Evolutionary conservation across 2,329 filamentous ascomycete genomes (phyloP).

Genomic region (Paracoccidioides brasiliensis): DNA sequence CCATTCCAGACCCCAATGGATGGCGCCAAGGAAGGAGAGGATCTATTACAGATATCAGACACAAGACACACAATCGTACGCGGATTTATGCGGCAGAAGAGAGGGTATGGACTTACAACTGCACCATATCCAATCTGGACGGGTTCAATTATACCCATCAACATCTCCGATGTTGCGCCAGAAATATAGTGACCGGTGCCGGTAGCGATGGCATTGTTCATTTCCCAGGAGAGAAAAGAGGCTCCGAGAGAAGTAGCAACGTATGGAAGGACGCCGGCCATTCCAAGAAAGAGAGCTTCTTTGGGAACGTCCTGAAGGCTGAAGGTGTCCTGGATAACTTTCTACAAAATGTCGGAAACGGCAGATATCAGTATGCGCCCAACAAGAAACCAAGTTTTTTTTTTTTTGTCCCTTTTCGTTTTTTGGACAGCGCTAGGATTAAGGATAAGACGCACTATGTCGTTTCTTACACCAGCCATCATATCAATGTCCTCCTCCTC

Average conservation of each 20-base stretch:
- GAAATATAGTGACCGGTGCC: slow-evolving; percentile 54
- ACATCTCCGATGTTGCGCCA: slow-evolving; percentile 56
- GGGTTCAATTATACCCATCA: slow-evolving; percentile 67
- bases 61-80: not conserved
- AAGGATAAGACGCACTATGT: slow-evolving; percentile 41
- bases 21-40: slow-evolving; percentile 82
- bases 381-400: not conserved
- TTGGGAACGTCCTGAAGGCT: slow-evolving; percentile 50
- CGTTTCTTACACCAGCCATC: slow-evolving; percentile 40
- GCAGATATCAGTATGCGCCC: not conserved
- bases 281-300: slow-evolving; percentile 54
- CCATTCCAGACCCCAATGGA: slow-evolving; percentile 89
- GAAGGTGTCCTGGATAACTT: slow-evolving; percentile 57
- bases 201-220: slow-evolving; percentile 52
- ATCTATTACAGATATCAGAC: slow-evolving; percentile 40
- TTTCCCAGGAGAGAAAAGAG: slow-evolving; percentile 67
- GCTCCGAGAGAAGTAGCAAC: slow-evolving; percentile 72
- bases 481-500: slow-evolving; percentile 35
- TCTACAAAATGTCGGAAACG: slow-evolving; percentile 28
- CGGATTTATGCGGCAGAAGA: not conserved
- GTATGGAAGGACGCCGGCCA: slow-evolving; percentile 75
- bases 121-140: slow-evolving; percentile 86
- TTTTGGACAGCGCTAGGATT: not conserved
- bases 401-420: not conserved
- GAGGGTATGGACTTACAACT: slow-evolving; percentile 38